Percentiles rank a stretch among this genome's conserved stretches.
Evolutionary conservation across 306 rosid genomes (phyloP).

Genomic region (Purshia tridentata): DNA sequence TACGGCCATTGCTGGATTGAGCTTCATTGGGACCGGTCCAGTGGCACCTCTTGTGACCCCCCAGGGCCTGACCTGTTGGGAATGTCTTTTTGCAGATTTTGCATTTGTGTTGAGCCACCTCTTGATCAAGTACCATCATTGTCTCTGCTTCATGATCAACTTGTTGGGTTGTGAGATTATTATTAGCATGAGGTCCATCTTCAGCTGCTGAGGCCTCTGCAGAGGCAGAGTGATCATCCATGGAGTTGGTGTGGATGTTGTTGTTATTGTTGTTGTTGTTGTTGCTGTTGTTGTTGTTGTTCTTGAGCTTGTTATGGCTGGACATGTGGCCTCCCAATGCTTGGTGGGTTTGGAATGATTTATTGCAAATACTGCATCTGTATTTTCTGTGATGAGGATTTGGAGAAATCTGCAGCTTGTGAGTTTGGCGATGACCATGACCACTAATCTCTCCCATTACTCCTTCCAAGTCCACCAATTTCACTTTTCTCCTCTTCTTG

Average conservation of each 20-base stretch:
- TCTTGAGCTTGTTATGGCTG: slow-evolving; percentile 29
- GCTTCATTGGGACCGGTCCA: slow-evolving; percentile 11
- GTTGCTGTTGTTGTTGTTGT: neutral
- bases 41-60: slow-evolving; percentile 34
- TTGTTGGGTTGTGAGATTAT: neutral
- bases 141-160: neutral
- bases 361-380: slow-evolving; percentile 35
- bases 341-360: slow-evolving; percentile 36
- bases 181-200: neutral
- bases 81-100: slow-evolving; percentile 17
- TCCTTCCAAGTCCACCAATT: slow-evolving; percentile 24
- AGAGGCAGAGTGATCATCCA: slow-evolving; percentile 16
- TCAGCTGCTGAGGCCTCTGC: neutral
- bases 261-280: no score
- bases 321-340: slow-evolving; percentile 55
- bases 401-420: neutral
- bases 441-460: neutral
- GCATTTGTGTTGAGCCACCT: slow-evolving; percentile 10
- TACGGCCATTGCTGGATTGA: neutral
- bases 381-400: slow-evolving; percentile 1
- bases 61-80: slow-evolving; percentile 27
- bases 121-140: neutral
- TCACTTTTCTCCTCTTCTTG: slow-evolving; percentile 24
- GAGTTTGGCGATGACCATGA: neutral
- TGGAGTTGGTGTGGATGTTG: neutral